Percentiles rank a stretch among this genome's conserved stretches.
These are phyloP conservation scores for Capronia coronata DNA, from an alignment of 2,329 filamentous ascomycete genomes.

Conservation along the genomic window DNA sequence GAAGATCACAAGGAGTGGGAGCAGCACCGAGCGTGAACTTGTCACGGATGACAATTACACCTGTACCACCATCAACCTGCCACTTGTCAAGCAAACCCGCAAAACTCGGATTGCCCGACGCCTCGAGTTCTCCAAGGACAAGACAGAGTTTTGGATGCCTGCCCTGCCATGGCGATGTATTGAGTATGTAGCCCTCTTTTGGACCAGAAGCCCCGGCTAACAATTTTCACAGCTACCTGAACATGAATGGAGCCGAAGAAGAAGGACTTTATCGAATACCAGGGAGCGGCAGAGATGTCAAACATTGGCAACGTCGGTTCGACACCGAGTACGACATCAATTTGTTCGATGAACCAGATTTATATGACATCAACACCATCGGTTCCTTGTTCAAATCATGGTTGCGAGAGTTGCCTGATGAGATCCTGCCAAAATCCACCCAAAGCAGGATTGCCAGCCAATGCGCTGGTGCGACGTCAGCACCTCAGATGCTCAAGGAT, in stretches of 20 bases:
- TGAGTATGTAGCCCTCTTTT: conserved; percentile 51
- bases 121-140: conserved; percentile 79
- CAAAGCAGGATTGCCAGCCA: conserved; percentile 76
- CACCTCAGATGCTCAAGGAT: conserved; percentile 79
- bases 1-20: conserved; percentile 64
- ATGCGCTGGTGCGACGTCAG: conserved; percentile 69
- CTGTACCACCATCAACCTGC: conserved; percentile 76
- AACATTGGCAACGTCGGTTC: conserved; percentile 87
- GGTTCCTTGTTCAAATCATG: conserved; percentile 94
- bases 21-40: conserved; percentile 60
- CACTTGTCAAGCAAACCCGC: conserved; percentile 83
- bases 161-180: conserved; percentile 92
- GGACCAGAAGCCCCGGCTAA: conserved; percentile 12
- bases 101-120: conserved; percentile 84
- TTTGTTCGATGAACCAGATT: conserved; percentile 75
- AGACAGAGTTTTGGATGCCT: conserved; percentile 99
- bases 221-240: conserved; percentile 60
- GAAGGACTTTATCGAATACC: conserved; percentile 91
- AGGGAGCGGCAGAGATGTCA: conserved; percentile 82
- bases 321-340: conserved; percentile 83
- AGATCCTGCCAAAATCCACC: conserved; percentile 78
- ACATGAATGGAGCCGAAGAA: conserved; percentile 88
- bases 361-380: conserved; percentile 95
- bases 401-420: conserved; percentile 89
- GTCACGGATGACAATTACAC: conserved; percentile 78